These are phyloP conservation scores for Cryptomeria japonica DNA, from an alignment of 75 land plant species.

Conservation along the genomic window DNA sequence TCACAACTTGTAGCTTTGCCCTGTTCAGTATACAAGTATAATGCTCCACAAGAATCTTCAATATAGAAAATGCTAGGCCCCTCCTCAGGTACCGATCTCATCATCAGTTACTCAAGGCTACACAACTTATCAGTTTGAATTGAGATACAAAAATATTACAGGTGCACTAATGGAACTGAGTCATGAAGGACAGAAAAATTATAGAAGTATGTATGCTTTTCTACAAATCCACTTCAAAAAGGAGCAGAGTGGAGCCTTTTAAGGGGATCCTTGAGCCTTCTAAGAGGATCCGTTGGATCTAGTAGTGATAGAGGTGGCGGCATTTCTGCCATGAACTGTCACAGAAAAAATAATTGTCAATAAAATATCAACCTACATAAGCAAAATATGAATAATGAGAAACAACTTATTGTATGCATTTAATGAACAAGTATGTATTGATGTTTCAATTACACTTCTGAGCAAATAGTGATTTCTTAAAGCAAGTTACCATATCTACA, in stretches of 20 bases:
- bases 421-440: background rate
- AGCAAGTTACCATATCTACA: background rate
- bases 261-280: constrained; percentile 10
- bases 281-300: constrained; percentile 3
- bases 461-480: background rate
- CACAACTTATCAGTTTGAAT: background rate
- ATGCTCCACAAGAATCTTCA: background rate
- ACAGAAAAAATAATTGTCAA: background rate
- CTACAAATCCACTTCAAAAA: constrained; percentile 12
- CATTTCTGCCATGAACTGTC: constrained; percentile 5
- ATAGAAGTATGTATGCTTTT: background rate
- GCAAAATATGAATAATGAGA: background rate
- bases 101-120: background rate
- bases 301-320: background rate
- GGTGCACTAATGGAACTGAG: background rate
- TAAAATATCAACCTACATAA: background rate
- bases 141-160: constrained; percentile 9
- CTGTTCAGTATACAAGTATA: background rate
- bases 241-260: constrained; percentile 2
- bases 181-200: background rate
- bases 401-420: background rate
- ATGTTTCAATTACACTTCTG: background rate
- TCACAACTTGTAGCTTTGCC: background rate
- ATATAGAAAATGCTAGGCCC: constrained; percentile 1
- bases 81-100: background rate